These are phyloP conservation scores for Eucalyptus tenuipes DNA, from an alignment of 345 rosid species.

Conservation along the genomic window DNA sequence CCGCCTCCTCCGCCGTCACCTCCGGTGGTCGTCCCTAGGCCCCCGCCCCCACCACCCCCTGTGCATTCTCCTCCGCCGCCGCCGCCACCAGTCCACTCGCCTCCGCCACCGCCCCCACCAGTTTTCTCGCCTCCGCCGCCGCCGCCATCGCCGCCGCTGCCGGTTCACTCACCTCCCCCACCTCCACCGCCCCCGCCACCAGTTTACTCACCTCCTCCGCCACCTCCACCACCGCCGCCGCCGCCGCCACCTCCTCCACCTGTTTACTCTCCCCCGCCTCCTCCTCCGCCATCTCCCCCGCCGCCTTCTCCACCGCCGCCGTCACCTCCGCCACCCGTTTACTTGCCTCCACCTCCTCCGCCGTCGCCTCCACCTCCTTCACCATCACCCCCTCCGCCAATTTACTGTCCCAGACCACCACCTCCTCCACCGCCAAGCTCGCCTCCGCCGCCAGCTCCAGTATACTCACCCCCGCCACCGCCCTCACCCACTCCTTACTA, in stretches of 20 bases:
- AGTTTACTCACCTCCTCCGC: conserved; percentile 21
- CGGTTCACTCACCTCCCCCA: background rate
- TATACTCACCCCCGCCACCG: conserved; percentile 3
- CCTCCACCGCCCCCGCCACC: conserved; percentile 36
- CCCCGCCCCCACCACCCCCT: conserved; percentile 11
- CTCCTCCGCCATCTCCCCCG: background rate
- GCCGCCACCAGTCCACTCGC: conserved; percentile 5
- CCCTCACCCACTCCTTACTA: conserved; percentile 1
- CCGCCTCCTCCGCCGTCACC: conserved; percentile 61
- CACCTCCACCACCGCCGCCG: conserved; percentile 10
- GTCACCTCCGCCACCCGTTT: background rate
- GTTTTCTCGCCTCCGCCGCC: background rate
- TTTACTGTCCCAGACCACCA: background rate
- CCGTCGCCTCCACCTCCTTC: conserved; percentile 11
- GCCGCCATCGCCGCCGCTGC: conserved; percentile 10
- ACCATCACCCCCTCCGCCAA: background rate
- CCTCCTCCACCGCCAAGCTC: conserved; percentile 7
- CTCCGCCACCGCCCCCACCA: conserved; percentile 13
- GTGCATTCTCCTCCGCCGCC: conserved; percentile 5
- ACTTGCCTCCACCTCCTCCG: conserved; percentile 28
- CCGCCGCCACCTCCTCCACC: conserved; percentile 15
- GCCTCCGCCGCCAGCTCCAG: conserved; percentile 1
- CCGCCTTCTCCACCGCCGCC: background rate
- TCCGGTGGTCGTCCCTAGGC: conserved; percentile 7
- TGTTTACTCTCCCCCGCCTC: background rate